A percentile compares a stretch with the other conserved stretches of the same genome.
These are phyloP conservation scores for Byssothecium circinans DNA, from an alignment of 2,329 filamentous ascomycete species.

Conservation along the genomic window DNA sequence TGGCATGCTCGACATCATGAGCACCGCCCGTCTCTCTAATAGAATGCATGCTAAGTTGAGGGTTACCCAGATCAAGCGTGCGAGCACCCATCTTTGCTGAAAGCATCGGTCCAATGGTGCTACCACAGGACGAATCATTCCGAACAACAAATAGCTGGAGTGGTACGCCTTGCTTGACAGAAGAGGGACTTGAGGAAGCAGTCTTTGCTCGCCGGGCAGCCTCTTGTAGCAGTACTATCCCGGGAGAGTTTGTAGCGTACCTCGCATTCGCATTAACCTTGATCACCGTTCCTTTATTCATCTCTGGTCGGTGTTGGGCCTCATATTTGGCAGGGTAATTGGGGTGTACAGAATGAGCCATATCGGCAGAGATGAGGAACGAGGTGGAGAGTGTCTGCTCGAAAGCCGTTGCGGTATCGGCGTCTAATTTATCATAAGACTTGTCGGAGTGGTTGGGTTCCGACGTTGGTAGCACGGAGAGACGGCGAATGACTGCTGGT, in stretches of 20 bases:
- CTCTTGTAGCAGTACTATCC: conserved; percentile 90
- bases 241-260: conserved; percentile 94
- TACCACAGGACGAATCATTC: conserved; percentile 92
- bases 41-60: conserved; percentile 95
- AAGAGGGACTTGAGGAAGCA: conserved; percentile 45
- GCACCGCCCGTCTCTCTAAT: conserved; percentile 91
- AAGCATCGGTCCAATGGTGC: conserved; percentile 97
- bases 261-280: conserved; percentile 98
- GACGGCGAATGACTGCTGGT: conserved; percentile 80
- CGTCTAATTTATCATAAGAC: conserved; percentile 64
- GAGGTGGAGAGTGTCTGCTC: conserved; percentile 90
- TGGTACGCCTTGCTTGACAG: conserved; percentile 68
- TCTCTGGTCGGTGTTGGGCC: conserved; percentile 82
- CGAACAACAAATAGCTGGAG: conserved; percentile 94
- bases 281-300: conserved; percentile 96
- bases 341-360: conserved; percentile 95
- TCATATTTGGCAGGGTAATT: conserved; percentile 96
- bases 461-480: conserved; percentile 74
- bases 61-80: conserved; percentile 90
- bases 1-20: conserved; percentile 82
- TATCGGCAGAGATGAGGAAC: conserved; percentile 94
- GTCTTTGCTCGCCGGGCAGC: conserved; percentile 66
- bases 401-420: conserved; percentile 73
- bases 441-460: conserved; percentile 60
- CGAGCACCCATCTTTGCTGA: conserved; percentile 82